Percentiles rank a stretch among this genome's conserved stretches.
phyloP scores from a whole-genome alignment of 495 filamentous ascomycete genomes.

The Monascus purpureus region DNA sequence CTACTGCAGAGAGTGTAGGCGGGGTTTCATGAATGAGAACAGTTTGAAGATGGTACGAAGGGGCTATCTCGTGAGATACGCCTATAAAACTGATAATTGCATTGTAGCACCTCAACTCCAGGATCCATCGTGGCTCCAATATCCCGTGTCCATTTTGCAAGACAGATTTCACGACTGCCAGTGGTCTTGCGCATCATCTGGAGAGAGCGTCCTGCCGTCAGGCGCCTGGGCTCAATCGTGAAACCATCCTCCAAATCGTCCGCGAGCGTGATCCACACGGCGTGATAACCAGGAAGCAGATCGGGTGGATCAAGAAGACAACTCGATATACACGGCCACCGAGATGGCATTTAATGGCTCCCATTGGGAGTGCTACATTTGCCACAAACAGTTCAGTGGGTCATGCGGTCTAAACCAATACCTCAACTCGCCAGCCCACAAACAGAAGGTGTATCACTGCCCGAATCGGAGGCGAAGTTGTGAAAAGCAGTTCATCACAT shows the following conservation, averaged over 20 bases:
- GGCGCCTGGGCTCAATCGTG: constrained; percentile 21
- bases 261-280: constrained; percentile 19
- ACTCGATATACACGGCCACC: constrained; percentile 9
- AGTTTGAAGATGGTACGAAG: constrained; percentile 23
- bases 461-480: constrained; percentile 25
- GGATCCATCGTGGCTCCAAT: constrained; percentile 16
- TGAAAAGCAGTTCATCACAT: constrained; percentile 26
- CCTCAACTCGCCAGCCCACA: constrained; percentile 23
- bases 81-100: neutral
- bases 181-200: constrained; percentile 31
- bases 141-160: constrained; percentile 33
- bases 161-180: constrained; percentile 20
- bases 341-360: constrained; percentile 21
- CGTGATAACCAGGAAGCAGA: constrained; percentile 26
- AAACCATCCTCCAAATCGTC: constrained; percentile 19
- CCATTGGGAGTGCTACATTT: constrained; percentile 32
- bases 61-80: constrained; percentile 2
- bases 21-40: constrained; percentile 23
- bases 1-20: constrained; percentile 25
- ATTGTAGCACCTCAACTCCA: constrained; percentile 30
- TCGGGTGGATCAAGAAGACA: constrained; percentile 17
- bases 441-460: constrained; percentile 39
- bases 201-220: constrained; percentile 26
- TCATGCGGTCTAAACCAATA: constrained; percentile 14
- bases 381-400: constrained; percentile 20